A percentile compares a stretch with the other conserved stretches of the same genome.
Evolutionary conservation across 768 basidiomycete species (phyloP).

Genomic region (Termitomyces sp.): DNA sequence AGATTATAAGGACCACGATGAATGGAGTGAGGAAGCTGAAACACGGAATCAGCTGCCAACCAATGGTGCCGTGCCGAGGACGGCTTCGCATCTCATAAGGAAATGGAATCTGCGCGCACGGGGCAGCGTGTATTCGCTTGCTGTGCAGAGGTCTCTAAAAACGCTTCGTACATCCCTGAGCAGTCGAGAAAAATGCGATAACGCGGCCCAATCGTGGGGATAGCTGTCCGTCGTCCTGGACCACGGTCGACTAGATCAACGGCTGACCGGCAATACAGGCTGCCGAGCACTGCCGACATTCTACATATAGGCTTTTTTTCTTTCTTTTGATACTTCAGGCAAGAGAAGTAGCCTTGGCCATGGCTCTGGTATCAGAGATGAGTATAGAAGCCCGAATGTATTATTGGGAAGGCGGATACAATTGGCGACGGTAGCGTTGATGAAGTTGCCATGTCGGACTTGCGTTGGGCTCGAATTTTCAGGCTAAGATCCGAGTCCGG

Average conservation of each 20-base stretch:
- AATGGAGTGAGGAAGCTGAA: background rate
- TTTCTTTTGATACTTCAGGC: no score
- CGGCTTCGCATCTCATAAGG: background rate
- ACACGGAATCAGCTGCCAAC: slow-evolving; percentile 1
- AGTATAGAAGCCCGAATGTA: background rate
- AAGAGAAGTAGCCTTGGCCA: no score
- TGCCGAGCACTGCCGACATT: background rate
- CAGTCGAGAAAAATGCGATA: background rate
- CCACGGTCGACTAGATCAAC: background rate
- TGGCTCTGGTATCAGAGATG: background rate
- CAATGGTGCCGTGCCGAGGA: background rate
- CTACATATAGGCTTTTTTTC: background rate
- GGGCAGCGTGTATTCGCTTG: background rate
- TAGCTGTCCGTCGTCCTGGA: background rate
- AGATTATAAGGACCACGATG: background rate
- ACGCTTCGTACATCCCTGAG: background rate
- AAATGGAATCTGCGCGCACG: background rate
- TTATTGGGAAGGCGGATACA: background rate
- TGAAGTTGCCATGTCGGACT: background rate
- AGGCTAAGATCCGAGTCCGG: background rate
- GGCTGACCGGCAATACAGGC: background rate
- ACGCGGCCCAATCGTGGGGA: background rate
- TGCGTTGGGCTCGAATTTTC: no score
- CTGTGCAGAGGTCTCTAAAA: no score
- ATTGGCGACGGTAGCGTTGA: background rate